Conservation (phyloP, 331 rosid species). For the Erythrophleum ivorense region DNA sequence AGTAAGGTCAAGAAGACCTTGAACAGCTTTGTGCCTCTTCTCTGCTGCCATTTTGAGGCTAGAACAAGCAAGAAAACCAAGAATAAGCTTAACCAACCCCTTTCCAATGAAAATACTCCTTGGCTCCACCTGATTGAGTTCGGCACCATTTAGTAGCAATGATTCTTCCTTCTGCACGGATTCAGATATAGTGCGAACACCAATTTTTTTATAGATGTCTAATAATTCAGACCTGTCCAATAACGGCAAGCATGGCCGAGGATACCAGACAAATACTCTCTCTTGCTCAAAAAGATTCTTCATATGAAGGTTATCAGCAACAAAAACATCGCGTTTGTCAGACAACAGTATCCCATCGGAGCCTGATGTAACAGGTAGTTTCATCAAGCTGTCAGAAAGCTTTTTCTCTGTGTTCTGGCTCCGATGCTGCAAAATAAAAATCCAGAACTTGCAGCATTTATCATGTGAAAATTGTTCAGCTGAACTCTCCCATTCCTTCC, state of each 20-base stretch:
- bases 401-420: conserved; percentile 33
- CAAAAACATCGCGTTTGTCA: conserved; percentile 52
- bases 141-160: conserved; percentile 13
- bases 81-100: conserved; percentile 57
- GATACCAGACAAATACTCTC: conserved; percentile 76
- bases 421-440: conserved; percentile 51
- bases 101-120: conserved; percentile 40
- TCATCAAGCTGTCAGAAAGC: conserved; percentile 49
- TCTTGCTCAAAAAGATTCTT: conserved; percentile 59
- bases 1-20: conserved; percentile 47
- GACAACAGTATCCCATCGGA: conserved; percentile 49
- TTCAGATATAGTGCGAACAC: conserved; percentile 64
- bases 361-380: conserved; percentile 57
- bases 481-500: conserved; percentile 71
- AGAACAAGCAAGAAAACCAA: conserved; percentile 70
- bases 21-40: conserved; percentile 59
- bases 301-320: conserved; percentile 69
- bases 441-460: conserved; percentile 71
- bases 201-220: conserved; percentile 57
- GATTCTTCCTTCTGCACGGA: conserved; percentile 53
- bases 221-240: conserved; percentile 44
- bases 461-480: conserved; percentile 39
- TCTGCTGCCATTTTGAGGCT: conserved; percentile 55
- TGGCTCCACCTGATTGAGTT: conserved; percentile 38
- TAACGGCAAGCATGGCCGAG: conserved; percentile 49